A percentile compares a stretch with the other conserved stretches of the same genome.
Evolutionary conservation across 345 rosid species (phyloP).

Genomic region (Salix caprea): DNA sequence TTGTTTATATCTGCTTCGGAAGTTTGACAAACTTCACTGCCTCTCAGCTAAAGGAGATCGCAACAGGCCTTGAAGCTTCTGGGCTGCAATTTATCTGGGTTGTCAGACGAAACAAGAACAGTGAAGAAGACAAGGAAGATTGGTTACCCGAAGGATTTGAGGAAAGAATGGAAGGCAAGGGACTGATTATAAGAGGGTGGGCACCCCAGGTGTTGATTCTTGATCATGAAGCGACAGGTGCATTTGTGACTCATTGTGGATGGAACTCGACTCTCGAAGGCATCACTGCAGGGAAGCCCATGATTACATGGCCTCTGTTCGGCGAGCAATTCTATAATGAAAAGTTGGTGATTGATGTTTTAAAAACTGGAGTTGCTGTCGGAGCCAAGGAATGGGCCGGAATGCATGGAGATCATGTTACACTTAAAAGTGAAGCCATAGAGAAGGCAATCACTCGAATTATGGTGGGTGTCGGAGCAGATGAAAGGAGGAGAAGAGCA

Average conservation of each 20-base stretch:
- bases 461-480: constrained; percentile 14
- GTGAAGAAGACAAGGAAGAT: constrained; percentile 6
- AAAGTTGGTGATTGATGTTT: constrained; percentile 27
- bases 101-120: background rate
- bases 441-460: constrained; percentile 29
- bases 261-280: constrained; percentile 40
- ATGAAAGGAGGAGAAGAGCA: constrained; percentile 15
- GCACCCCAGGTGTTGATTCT: constrained; percentile 39
- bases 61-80: constrained; percentile 14
- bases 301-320: constrained; percentile 39
- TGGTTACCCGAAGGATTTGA: constrained; percentile 31
- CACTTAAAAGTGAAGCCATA: constrained; percentile 14
- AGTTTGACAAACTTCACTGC: background rate
- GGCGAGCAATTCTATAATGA: constrained; percentile 42
- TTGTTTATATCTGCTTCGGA: constrained; percentile 22
- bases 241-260: constrained; percentile 42
- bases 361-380: constrained; percentile 22
- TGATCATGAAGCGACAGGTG: constrained; percentile 33
- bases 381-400: constrained; percentile 18
- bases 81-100: constrained; percentile 20
- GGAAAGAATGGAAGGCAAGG: constrained; percentile 16
- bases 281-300: constrained; percentile 30
- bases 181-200: constrained; percentile 27
- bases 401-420: constrained; percentile 5
- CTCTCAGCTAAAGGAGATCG: constrained; percentile 18